Conservation (phyloP, 768 basidiomycete species). For the Tricholoma sp. region DNA sequence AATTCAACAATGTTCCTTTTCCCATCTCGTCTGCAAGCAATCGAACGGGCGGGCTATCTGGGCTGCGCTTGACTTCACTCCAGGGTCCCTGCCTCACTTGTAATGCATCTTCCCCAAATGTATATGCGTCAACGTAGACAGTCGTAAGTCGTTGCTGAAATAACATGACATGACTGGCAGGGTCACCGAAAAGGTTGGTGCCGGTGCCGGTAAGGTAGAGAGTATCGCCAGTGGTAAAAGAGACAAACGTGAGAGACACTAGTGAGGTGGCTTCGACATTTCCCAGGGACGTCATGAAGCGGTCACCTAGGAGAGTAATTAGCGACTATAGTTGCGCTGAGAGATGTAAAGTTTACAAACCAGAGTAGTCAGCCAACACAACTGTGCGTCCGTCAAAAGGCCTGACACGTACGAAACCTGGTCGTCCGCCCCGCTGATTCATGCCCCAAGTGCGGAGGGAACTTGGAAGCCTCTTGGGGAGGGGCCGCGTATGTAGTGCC, state of each 20-base stretch:
- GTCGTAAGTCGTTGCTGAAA: slow-evolving; percentile 46
- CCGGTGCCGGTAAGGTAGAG: slow-evolving; percentile 61
- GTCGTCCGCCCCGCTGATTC: slow-evolving; percentile 59
- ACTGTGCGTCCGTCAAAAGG: slow-evolving; percentile 51
- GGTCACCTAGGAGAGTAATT: slow-evolving; percentile 46
- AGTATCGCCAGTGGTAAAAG: slow-evolving; percentile 48
- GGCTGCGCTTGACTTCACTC: slow-evolving; percentile 26
- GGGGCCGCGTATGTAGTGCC: slow-evolving; percentile 45
- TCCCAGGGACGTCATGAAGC: slow-evolving; percentile 58
- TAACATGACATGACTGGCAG: slow-evolving; percentile 51
- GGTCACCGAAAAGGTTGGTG: slow-evolving; percentile 40
- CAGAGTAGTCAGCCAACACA: slow-evolving; percentile 57
- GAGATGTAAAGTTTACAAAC: slow-evolving; percentile 27
- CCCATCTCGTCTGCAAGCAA: slow-evolving; percentile 44
- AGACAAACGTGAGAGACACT: slow-evolving; percentile 53
- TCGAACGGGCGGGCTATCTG: slow-evolving; percentile 56
- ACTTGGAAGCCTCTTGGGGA: slow-evolving; percentile 29
- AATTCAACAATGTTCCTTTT: slow-evolving; percentile 22
- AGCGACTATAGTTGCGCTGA: neutral
- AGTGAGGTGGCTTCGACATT: slow-evolving; percentile 54
- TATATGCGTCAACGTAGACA: slow-evolving; percentile 46
- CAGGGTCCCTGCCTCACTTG: slow-evolving; percentile 41
- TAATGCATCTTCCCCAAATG: slow-evolving; percentile 47
- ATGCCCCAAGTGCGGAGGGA: slow-evolving; percentile 57
- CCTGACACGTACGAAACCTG: slow-evolving; percentile 55